Percentiles rank a stretch among this genome's conserved stretches.
Conservation (phyloP, 1,284 basidiomycete genomes). For the Prillingera fragicola region DNA sequence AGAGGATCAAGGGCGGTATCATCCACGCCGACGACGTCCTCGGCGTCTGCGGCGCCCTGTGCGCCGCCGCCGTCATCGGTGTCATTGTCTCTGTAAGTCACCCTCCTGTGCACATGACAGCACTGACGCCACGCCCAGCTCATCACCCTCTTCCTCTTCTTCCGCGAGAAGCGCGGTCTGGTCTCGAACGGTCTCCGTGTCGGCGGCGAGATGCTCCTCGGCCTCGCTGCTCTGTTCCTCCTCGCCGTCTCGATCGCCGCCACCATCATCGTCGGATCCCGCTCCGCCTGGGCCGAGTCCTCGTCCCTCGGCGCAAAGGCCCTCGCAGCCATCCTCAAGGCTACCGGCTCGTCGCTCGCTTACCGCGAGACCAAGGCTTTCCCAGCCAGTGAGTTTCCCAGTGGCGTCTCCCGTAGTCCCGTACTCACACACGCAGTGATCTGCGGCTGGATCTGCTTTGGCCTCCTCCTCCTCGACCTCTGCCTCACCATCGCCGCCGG, state of each 20-base stretch:
- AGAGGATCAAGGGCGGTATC: not conserved
- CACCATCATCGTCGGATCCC: constrained; percentile 6
- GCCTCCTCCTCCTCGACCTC: constrained; percentile 7
- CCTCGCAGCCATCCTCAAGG: constrained; percentile 3
- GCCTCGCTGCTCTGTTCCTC: constrained; percentile 6
- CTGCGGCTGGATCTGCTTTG: constrained; percentile 12
- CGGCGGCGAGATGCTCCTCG: constrained; percentile 13
- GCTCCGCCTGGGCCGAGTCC: not conserved
- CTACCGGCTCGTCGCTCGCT: constrained; percentile 1
- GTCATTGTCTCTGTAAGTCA: constrained; percentile 11
- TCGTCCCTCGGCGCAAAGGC: not conserved
- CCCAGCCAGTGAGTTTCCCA: constrained; percentile 7
- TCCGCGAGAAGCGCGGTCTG: constrained; percentile 10
- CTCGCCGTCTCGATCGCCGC: constrained; percentile 11
- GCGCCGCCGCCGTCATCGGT: constrained; percentile 11
- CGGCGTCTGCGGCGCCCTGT: constrained; percentile 4
- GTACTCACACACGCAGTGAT: constrained; percentile 3
- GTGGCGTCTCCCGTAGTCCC: not conserved
- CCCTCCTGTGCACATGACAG: no score
- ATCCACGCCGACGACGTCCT: constrained; percentile 13
- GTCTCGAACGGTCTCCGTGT: constrained; percentile 6
- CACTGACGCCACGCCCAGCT: no score
- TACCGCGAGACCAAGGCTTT: constrained; percentile 9
- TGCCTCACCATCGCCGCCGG: constrained; percentile 10
- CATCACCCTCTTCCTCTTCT: constrained; percentile 3